A percentile compares a stretch with the other conserved stretches of the same genome.
These are phyloP conservation scores for Schizothecium vesticola DNA, from an alignment of 495 filamentous ascomycete genomes.

Conservation along the genomic window DNA sequence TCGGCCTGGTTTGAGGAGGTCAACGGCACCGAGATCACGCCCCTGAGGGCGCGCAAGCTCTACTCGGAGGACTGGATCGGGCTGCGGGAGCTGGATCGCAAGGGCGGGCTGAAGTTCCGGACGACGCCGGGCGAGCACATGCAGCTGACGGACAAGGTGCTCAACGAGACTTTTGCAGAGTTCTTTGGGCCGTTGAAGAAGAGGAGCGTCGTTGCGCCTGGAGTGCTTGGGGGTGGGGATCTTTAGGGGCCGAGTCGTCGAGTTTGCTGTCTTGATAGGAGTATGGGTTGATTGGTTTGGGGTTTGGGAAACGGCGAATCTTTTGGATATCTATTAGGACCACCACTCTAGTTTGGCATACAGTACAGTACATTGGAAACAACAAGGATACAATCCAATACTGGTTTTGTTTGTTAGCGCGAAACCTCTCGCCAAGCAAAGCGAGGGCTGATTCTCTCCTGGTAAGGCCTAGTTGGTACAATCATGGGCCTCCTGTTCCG, in stretches of 20 bases:
- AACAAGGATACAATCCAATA: too few relatives aligned
- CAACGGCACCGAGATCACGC: slow-evolving; percentile 61
- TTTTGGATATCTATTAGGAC: slow-evolving; percentile 4
- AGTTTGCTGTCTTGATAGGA: neutral
- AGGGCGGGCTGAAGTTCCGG: slow-evolving; percentile 71
- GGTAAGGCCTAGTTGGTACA: too few relatives aligned
- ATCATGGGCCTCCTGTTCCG: too few relatives aligned
- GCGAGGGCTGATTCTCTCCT: too few relatives aligned
- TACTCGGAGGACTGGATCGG: slow-evolving; percentile 96
- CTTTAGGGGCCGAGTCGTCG: slow-evolving; percentile 13
- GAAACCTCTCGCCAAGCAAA: too few relatives aligned
- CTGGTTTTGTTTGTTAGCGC: too few relatives aligned
- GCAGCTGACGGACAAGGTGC: slow-evolving; percentile 61
- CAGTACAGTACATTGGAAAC: neutral
- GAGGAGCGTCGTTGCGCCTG: slow-evolving; percentile 17
- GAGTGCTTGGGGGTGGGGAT: slow-evolving; percentile 12
- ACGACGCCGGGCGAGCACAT: slow-evolving; percentile 74
- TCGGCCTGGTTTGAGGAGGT: slow-evolving; percentile 87
- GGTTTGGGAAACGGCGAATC: neutral
- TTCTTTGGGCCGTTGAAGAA: slow-evolving; percentile 58
- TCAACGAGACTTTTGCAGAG: slow-evolving; percentile 62
- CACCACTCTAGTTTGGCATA: neutral
- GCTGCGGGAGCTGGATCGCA: slow-evolving; percentile 71
- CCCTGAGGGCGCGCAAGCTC: slow-evolving; percentile 63
- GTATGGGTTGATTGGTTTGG: neutral